phyloP scores from a whole-genome alignment of 345 rosid genomes.

The Erucastrum elatum region DNA sequence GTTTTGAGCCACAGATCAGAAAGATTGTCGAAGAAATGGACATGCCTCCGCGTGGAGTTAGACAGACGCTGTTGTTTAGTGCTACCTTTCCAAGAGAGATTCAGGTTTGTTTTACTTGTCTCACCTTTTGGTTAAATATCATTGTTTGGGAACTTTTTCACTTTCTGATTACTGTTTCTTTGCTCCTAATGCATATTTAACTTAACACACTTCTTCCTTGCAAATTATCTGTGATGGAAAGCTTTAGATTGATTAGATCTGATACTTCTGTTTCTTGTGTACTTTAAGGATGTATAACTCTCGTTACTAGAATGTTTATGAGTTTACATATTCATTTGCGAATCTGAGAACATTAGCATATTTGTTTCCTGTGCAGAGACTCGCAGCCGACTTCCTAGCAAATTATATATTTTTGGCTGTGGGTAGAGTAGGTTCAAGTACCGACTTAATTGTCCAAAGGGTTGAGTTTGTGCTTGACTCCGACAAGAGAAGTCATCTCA shows the following conservation, averaged over 20 bases:
- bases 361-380: constrained; percentile 64
- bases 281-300: too few relatives aligned
- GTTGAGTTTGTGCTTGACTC: constrained; percentile 92
- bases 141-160: neutral
- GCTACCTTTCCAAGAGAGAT: constrained; percentile 98
- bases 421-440: constrained; percentile 98
- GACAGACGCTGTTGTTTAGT: constrained; percentile 96
- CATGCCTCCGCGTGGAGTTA: constrained; percentile 83
- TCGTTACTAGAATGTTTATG: neutral
- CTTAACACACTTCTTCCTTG: neutral
- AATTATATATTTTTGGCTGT: constrained; percentile 89
- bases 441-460: constrained; percentile 95
- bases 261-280: neutral
- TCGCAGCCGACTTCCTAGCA: constrained; percentile 87
- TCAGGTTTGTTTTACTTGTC: constrained; percentile 55
- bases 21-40: constrained; percentile 96
- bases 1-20: constrained; percentile 98
- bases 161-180: neutral
- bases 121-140: constrained; percentile 22
- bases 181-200: neutral
- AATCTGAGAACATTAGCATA: constrained; percentile 6
- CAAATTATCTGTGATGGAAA: neutral
- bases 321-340: constrained; percentile 9
- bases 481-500: constrained; percentile 98
- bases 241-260: constrained; percentile 13